Conservation (phyloP, 768 basidiomycete species). For the Fomitopsis serialis region DNA sequence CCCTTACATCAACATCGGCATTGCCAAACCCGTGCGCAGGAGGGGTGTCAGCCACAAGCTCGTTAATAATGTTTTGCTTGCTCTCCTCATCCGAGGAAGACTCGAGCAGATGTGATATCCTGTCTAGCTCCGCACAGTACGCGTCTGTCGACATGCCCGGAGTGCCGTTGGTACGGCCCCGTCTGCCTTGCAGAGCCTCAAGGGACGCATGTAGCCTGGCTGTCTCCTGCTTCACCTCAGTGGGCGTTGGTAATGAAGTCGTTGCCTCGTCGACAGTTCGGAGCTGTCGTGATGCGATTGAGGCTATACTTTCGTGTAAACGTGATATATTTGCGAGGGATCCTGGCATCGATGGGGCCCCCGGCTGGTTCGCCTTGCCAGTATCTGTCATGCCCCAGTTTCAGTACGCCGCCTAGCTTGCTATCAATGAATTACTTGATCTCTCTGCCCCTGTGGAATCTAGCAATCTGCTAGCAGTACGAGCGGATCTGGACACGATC, state of each 20-base stretch:
- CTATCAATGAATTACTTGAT: too few species aligned
- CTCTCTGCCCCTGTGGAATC: neutral
- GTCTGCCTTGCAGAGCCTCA: neutral
- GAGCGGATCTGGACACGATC: neutral
- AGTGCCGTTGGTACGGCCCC: neutral
- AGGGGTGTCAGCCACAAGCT: neutral
- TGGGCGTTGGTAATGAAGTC: neutral
- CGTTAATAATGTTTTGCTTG: neutral
- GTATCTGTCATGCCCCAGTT: too few species aligned
- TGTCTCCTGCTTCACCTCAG: conserved; percentile 5
- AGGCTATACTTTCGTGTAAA: neutral
- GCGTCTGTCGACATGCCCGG: neutral
- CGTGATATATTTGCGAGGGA: neutral
- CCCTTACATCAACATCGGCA: conserved; percentile 13
- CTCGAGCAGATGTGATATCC: neutral
- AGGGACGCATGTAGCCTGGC: neutral
- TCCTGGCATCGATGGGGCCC: too few species aligned
- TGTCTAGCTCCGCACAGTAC: conserved; percentile 7
- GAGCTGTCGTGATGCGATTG: neutral
- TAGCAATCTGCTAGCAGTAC: neutral
- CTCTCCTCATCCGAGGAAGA: neutral
- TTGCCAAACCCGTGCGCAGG: neutral
- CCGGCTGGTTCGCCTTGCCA: neutral
- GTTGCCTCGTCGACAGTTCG: conserved; percentile 3
- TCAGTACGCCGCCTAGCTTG: too few species aligned